Evolutionary conservation across 768 basidiomycete genomes (phyloP), one percentile per base, ranked within the genome.

Genomic region (Pleurotus pulmonarius): DNA sequence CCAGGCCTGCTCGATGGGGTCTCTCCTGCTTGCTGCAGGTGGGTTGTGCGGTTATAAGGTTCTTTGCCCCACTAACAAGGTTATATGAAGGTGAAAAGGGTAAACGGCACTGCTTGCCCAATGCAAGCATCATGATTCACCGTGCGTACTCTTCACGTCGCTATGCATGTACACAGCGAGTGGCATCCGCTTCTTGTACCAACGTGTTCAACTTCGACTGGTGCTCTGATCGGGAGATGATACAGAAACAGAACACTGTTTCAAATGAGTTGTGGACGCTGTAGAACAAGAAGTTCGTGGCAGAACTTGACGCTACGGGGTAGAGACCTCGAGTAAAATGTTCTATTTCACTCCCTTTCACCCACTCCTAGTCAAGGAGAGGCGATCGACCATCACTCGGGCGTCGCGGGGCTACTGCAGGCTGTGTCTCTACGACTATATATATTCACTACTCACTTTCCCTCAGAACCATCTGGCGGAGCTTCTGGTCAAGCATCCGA

Each of bases 81-180:
- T 15, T 39, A 24, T 49, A 15, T 45, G 16, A 26, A 61, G 60
- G 60, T 37, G 93, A 90, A 74, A 86, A 80, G 61, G 95, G 95
- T 37, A 93, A 95, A 69, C 81, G 96, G 26, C 94, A 94, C 68
- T 90, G 90, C 63, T 80, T 98, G 57, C 93, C 94, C 11, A 91
- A 98, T 68, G 88, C 94, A 16, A 92, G 90, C 67, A 93, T 98
- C 65, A 98, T 98, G 96, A 98, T 98, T 55, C 96, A 98, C 70
- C 96, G 95, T 96, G 68, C 59, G 79, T 71, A 3, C 29, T 34
- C 29, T 26, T 51, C 34, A 29, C 24, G 38, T 16, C 37, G 15
- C 44, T 49, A 24, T 26, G 38, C 60, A 34, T 58, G 57, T 61
- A 49, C 59, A 58, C 43, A 55, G 18, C 24, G 39, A 18, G n/a